phyloP scores from a whole-genome alignment of 441 rosid genomes.

The Erodium chrysanthum region DNA sequence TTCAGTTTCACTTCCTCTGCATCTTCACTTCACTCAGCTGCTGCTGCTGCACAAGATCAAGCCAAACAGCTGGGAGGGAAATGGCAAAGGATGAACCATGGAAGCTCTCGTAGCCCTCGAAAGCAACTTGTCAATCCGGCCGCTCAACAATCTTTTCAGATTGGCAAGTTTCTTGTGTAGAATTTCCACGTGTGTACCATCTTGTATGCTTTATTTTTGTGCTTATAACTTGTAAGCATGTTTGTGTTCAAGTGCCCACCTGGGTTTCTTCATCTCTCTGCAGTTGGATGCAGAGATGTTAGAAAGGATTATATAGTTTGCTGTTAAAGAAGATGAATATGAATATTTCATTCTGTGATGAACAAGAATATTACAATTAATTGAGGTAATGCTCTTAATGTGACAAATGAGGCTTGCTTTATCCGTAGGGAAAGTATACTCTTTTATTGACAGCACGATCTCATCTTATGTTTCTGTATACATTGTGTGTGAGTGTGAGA shows the following conservation, averaged over 20 bases:
- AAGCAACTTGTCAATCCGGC: slow-evolving; percentile 33
- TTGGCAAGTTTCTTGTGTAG: slow-evolving; percentile 32
- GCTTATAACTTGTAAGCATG: background rate
- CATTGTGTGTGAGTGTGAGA: too few species aligned
- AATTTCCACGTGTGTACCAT: too few species aligned
- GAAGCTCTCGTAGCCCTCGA: slow-evolving; percentile 38
- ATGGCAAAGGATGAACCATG: slow-evolving; percentile 34
- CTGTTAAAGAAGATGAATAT: background rate
- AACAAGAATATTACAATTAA: background rate
- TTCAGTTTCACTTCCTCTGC: slow-evolving; percentile 15
- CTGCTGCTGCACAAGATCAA: slow-evolving; percentile 5
- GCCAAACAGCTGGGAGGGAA: background rate
- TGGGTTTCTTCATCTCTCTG: background rate
- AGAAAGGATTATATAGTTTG: background rate
- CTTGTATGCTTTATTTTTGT: background rate
- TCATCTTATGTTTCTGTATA: too few species aligned
- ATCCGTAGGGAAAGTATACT: background rate
- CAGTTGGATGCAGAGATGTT: background rate
- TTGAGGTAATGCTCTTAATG: background rate
- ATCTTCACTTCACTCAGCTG: slow-evolving; percentile 8
- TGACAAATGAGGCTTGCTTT: background rate
- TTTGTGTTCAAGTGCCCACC: background rate
- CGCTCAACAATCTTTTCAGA: slow-evolving; percentile 21
- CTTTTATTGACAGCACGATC: background rate
- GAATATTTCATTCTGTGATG: background rate